A percentile compares a stretch with the other conserved stretches of the same genome.
phyloP scores from a whole-genome alignment of 768 basidiomycete genomes.

The Holtermannia corniformis region DNA sequence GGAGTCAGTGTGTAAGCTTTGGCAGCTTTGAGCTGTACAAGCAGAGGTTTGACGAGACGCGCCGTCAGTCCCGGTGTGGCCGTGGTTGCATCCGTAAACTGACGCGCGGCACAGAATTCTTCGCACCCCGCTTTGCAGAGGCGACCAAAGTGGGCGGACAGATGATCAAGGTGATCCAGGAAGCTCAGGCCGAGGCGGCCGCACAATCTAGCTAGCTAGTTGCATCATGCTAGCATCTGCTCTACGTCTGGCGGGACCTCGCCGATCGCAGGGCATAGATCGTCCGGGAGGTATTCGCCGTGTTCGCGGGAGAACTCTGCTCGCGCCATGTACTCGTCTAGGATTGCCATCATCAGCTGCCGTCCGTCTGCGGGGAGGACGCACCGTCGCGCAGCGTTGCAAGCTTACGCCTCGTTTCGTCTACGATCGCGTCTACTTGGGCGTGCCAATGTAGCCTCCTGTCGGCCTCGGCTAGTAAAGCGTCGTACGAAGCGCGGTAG shows the following conservation, averaged over 20 bases:
- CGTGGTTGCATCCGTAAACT: not conserved
- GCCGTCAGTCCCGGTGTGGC: conserved; percentile 22
- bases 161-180: conserved; percentile 74
- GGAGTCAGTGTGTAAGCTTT: conserved; percentile 92
- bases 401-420: not conserved
- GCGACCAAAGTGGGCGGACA: conserved; percentile 68
- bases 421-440: not conserved
- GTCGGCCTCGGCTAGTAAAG: not conserved
- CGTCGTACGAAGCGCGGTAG: not conserved
- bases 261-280: not conserved
- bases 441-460: not conserved
- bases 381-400: not conserved
- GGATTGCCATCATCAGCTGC: not conserved
- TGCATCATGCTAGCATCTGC: not conserved
- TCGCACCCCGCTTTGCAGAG: conserved; percentile 77
- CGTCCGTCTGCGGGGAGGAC: not conserved
- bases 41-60: conserved; percentile 67
- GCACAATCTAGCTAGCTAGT: not conserved
- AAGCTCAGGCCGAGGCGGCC: conserved; percentile 7
- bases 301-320: not conserved
- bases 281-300: not conserved
- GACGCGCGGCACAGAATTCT: conserved; percentile 50
- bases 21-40: conserved; percentile 83
- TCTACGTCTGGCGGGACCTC: not conserved
- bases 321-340: not conserved